A percentile compares a stretch with the other conserved stretches of the same genome.
Conservation (phyloP, 768 basidiomycete species). For the Leccinum disarticulatum region DNA sequence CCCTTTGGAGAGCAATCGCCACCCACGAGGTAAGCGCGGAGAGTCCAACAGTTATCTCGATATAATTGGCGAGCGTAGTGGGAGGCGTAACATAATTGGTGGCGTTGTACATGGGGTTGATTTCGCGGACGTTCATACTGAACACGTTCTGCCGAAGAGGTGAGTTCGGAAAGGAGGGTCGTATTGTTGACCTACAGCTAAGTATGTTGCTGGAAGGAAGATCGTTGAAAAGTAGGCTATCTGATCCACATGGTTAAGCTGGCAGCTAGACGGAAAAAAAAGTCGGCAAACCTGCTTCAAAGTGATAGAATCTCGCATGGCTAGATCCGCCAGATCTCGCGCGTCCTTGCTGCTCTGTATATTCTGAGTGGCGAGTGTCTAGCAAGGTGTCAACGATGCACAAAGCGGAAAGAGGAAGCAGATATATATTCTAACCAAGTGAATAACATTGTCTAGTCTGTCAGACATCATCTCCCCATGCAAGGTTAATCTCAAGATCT, state of each 20-base stretch:
- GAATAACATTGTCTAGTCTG: slow-evolving; percentile 27
- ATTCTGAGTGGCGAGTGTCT: slow-evolving; percentile 58
- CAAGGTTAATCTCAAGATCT: slow-evolving; percentile 45
- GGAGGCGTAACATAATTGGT: background rate
- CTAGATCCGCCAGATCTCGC: slow-evolving; percentile 1
- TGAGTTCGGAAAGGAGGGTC: slow-evolving; percentile 6
- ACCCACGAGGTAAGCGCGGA: slow-evolving; percentile 55
- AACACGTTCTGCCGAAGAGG: slow-evolving; percentile 30
- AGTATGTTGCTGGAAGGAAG: slow-evolving; percentile 53
- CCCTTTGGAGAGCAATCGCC: slow-evolving; percentile 48
- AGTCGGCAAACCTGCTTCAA: slow-evolving; percentile 23
- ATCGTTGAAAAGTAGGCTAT: slow-evolving; percentile 56
- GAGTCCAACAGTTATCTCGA: slow-evolving; percentile 41
- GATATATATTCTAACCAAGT: slow-evolving; percentile 19
- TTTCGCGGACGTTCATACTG: slow-evolving; percentile 31
- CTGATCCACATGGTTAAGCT: slow-evolving; percentile 27
- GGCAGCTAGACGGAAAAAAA: background rate
- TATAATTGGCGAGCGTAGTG: slow-evolving; percentile 36
- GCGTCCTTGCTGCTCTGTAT: slow-evolving; percentile 43
- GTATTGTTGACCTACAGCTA: slow-evolving; percentile 22
- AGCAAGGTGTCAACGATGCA: background rate
- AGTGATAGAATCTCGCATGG: slow-evolving; percentile 5
- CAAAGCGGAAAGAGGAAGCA: background rate
- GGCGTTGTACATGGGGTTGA: slow-evolving; percentile 11
- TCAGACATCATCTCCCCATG: slow-evolving; percentile 24